These are phyloP conservation scores for Teunomyces panamensis DNA, from an alignment of 805 yeast species.

Conservation along the genomic window DNA sequence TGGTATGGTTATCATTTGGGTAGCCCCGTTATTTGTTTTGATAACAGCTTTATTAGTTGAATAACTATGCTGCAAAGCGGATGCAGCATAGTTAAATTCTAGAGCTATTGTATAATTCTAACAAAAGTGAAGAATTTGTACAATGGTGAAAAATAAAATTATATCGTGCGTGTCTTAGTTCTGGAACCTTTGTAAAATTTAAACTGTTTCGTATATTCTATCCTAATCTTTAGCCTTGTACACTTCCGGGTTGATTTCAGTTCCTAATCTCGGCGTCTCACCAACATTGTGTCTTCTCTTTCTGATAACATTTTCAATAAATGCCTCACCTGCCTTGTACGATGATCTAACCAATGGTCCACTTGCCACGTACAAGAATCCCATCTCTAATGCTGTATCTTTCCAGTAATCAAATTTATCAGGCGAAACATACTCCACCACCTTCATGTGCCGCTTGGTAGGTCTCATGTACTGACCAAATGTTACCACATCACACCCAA, in stretches of 20 bases:
- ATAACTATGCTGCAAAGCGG: neutral
- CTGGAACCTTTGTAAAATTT: neutral
- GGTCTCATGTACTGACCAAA: conserved; percentile 99
- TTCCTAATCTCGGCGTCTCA: conserved; percentile 33
- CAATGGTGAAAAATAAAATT: neutral
- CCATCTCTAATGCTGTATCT: conserved; percentile 78
- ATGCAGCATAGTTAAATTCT: too few species aligned
- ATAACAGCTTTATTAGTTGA: neutral
- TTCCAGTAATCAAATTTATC: conserved; percentile 95
- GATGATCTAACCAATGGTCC: conserved; percentile 97
- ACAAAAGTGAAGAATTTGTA: neutral
- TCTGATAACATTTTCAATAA: conserved; percentile 87
- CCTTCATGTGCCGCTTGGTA: conserved; percentile 97
- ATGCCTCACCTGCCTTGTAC: conserved; percentile 97
- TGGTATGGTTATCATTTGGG: neutral
- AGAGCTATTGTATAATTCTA: neutral
- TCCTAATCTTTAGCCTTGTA: conserved; percentile 3
- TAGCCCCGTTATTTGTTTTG: neutral
- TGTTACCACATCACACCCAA: conserved; percentile 89
- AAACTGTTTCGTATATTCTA: neutral
- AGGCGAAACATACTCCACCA: conserved; percentile 90
- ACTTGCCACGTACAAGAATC: conserved; percentile 93
- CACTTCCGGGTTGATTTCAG: conserved; percentile 17
- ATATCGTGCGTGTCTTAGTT: neutral
- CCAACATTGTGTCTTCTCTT: conserved; percentile 60